These are phyloP conservation scores for Mycena filopes DNA, from an alignment of 768 basidiomycete genomes.

Conservation along the genomic window DNA sequence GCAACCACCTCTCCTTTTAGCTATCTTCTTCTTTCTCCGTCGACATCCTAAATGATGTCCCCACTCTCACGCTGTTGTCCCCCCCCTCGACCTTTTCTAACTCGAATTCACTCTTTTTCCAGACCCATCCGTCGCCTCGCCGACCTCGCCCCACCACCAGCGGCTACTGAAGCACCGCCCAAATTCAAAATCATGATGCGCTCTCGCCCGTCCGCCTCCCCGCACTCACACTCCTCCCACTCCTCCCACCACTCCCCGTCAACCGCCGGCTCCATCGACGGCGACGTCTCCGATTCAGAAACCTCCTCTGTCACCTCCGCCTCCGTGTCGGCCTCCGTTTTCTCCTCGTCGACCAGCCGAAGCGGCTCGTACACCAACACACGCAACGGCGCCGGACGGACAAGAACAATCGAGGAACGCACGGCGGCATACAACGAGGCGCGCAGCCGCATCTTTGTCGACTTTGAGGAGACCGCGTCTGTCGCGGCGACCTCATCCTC, in stretches of 20 bases:
- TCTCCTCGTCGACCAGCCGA: slow-evolving; percentile 43
- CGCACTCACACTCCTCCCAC: no score
- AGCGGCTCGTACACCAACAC: slow-evolving; percentile 71
- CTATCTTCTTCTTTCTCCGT: no score
- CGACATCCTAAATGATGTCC: no score
- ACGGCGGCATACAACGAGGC: slow-evolving; percentile 93
- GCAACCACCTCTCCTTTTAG: no score
- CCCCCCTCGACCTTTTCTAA: slow-evolving; percentile 17
- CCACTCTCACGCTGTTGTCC: no score
- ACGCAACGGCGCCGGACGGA: slow-evolving; percentile 57
- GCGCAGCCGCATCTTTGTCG: slow-evolving; percentile 87
- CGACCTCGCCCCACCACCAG: slow-evolving; percentile 83
- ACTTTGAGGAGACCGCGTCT: slow-evolving; percentile 69
- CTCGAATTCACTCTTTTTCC: slow-evolving; percentile 34
- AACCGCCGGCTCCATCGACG: slow-evolving; percentile 82
- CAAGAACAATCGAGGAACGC: slow-evolving; percentile 78
- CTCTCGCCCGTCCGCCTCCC: slow-evolving; percentile 61
- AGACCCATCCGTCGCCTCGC: slow-evolving; percentile 78
- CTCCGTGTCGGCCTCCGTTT: no score
- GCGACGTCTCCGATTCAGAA: slow-evolving; percentile 80
- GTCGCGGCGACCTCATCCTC: slow-evolving; percentile 72
- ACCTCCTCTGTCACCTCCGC: slow-evolving; percentile 53
- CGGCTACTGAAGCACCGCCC: slow-evolving; percentile 74
- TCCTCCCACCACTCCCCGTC: slow-evolving; percentile 50
- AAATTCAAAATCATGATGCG: slow-evolving; percentile 92